These are phyloP conservation scores for Termitomyces sp. DNA, from an alignment of 768 basidiomycete species.

Conservation along the genomic window DNA sequence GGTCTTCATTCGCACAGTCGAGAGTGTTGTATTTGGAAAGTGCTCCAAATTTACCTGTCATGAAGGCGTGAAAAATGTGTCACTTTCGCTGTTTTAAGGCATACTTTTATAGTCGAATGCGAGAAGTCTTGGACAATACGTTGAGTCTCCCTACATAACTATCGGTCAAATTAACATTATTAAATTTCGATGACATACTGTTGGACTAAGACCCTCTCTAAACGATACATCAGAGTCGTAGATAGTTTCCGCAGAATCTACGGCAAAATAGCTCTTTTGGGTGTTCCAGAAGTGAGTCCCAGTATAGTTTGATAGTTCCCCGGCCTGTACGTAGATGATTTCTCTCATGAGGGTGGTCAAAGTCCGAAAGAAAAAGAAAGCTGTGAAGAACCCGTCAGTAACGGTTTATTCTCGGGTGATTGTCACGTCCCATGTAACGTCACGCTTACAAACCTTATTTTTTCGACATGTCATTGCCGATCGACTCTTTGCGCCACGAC, in stretches of 20 bases:
- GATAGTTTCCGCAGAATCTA: constrained; percentile 35
- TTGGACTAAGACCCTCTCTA: constrained; percentile 47
- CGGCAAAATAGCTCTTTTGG: constrained; percentile 63
- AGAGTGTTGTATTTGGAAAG: constrained; percentile 39
- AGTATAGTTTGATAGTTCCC: constrained; percentile 57
- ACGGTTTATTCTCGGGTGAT: constrained; percentile 4
- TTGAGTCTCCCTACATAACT: constrained; percentile 35
- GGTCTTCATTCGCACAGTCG: constrained; percentile 26
- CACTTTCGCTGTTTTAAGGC: constrained; percentile 1
- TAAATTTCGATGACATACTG: constrained; percentile 31
- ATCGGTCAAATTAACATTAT: neutral
- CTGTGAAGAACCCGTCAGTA: neutral
- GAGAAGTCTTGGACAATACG: constrained; percentile 59
- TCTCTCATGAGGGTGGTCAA: constrained; percentile 51
- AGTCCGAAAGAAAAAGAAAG: neutral
- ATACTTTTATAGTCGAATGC: constrained; percentile 65
- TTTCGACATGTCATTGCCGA: too few relatives aligned
- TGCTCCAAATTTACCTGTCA: constrained; percentile 64
- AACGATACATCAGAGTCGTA: constrained; percentile 60
- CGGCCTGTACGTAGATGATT: constrained; percentile 76
- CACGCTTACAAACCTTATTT: neutral
- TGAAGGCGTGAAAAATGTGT: neutral
- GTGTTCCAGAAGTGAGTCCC: constrained; percentile 84
- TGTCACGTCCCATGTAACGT: constrained; percentile 13
- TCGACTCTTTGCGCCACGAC: too few relatives aligned